phyloP scores from a whole-genome alignment of 768 basidiomycete genomes.

The Vararia minispora region DNA sequence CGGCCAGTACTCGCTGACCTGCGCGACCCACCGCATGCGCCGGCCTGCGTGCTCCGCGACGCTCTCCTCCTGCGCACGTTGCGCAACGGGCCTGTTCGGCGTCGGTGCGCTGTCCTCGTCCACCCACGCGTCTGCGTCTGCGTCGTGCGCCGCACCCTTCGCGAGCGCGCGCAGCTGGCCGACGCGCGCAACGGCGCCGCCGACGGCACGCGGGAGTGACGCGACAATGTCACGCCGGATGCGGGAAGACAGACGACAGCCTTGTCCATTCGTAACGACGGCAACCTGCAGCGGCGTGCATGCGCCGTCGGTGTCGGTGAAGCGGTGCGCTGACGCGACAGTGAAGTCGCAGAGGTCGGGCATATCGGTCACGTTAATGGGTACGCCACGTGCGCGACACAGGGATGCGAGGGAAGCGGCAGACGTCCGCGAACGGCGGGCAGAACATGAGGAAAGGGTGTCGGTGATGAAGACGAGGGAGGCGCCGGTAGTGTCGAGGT shows the following conservation, averaged over 20 bases:
- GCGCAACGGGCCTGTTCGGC: slow-evolving; percentile 61
- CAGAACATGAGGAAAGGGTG: slow-evolving; percentile 36
- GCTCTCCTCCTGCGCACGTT: slow-evolving; percentile 34
- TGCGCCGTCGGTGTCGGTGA: slow-evolving; percentile 37
- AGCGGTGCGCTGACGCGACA: slow-evolving; percentile 79
- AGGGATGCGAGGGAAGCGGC: slow-evolving; percentile 46
- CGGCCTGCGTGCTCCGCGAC: slow-evolving; percentile 31
- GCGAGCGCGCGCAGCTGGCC: slow-evolving; percentile 56
- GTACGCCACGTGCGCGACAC: slow-evolving; percentile 50
- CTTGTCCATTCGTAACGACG: slow-evolving; percentile 85
- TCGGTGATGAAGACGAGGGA: slow-evolving; percentile 74
- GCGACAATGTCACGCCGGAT: slow-evolving; percentile 77
- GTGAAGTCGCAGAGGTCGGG: slow-evolving; percentile 83
- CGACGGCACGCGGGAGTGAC: slow-evolving; percentile 59
- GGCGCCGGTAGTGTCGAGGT: slow-evolving; percentile 22
- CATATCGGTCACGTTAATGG: slow-evolving; percentile 81
- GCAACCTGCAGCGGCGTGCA: slow-evolving; percentile 59
- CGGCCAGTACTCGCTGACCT: slow-evolving; percentile 96
- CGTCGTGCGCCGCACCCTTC: slow-evolving; percentile 26
- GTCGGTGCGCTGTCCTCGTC: slow-evolving; percentile 47
- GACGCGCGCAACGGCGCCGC: slow-evolving; percentile 63
- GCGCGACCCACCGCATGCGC: slow-evolving; percentile 87
- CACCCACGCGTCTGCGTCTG: slow-evolving; percentile 34
- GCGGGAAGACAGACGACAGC: slow-evolving; percentile 74
- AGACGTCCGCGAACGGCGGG: slow-evolving; percentile 36